Evolutionary conservation across 305 asterid species (phyloP), one percentile per base, ranked within the genome.

Genomic region (Fraxinus sp.): DNA sequence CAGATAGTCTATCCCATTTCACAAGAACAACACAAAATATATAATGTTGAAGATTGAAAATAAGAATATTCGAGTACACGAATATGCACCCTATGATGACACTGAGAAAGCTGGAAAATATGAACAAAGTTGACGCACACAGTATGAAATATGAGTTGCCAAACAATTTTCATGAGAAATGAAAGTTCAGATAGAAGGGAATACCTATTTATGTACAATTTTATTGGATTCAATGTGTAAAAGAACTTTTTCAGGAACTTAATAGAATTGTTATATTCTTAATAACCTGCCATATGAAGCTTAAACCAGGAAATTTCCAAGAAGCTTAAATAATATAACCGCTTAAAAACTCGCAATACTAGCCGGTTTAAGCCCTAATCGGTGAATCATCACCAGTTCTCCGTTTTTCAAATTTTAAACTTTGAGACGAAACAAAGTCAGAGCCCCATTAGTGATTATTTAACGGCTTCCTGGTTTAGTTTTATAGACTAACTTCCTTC

Each of bases 41-140:
- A 83, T 20, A 52, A 79, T 30, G 32, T 87, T 89, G 32, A 79
- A 85, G 73, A 86, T 20, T 13, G 79, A 44, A 55, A 84, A 86
- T 13, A 70, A 18, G 7, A 79, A 83, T 57, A 78, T 44, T 5
- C 81, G 70, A 66, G 75, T 78, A 2, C 35, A 36, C 0, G 78
- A 62, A 71, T 81, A 72, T 8, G 39, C 78, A 52, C 85, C 78
- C 80, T 39, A 57, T 0, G 68, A 57, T 24, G 87, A 79, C 26
- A 85, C 30, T 44, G 81, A 68, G 52, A n/a, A 83, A 52, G 71
- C 33, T 33, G 30, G 78, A 33, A 14, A 82, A 55, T 22, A 55
- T 7, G 20, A 85, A 28, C 24, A 55, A 82, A 35, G 82, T 68
- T 16, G 82, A 64, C 8, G 71, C 76, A 24, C 46, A 59, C 30